Evolutionary conservation across 2,329 filamentous ascomycete genomes (phyloP).

Genomic region (Fusarium sp.): DNA sequence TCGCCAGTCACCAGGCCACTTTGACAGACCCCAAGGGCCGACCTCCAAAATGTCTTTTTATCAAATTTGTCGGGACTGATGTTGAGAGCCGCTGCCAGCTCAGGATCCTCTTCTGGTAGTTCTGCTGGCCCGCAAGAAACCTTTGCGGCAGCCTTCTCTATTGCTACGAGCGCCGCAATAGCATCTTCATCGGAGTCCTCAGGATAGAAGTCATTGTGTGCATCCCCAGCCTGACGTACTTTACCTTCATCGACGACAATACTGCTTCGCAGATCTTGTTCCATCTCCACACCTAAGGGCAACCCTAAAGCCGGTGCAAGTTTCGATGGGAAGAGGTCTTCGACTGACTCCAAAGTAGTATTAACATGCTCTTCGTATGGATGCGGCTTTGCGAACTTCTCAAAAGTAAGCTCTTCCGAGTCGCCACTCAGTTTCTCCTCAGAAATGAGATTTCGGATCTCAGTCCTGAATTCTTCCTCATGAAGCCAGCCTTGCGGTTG

Average conservation of each 20-base stretch:
- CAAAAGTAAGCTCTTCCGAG: slow-evolving; percentile 62
- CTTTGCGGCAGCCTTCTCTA: slow-evolving; percentile 20
- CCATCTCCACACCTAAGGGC: slow-evolving; percentile 37
- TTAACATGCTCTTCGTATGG: slow-evolving; percentile 69
- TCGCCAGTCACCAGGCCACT: slow-evolving; percentile 54
- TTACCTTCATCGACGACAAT: slow-evolving; percentile 73
- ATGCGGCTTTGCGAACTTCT: slow-evolving; percentile 67
- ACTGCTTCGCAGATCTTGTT: slow-evolving; percentile 51
- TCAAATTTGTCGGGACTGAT: slow-evolving; percentile 36
- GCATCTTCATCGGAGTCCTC: slow-evolving; percentile 65
- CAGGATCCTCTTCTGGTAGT: background rate
- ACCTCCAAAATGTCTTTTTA: slow-evolving; percentile 4
- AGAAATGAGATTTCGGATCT: slow-evolving; percentile 69
- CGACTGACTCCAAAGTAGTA: slow-evolving; percentile 83
- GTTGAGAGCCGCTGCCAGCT: background rate
- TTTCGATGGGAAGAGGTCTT: slow-evolving; percentile 82
- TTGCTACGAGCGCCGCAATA: slow-evolving; percentile 36
- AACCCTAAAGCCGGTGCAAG: slow-evolving; percentile 60
- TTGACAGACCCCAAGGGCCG: slow-evolving; percentile 49
- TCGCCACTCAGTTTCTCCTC: slow-evolving; percentile 66
- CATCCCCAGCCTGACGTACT: slow-evolving; percentile 57
- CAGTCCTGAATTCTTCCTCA: slow-evolving; percentile 80
- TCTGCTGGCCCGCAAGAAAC: background rate
- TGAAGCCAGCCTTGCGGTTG: slow-evolving; percentile 89
- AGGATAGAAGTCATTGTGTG: slow-evolving; percentile 58